A percentile compares a stretch with the other conserved stretches of the same genome.
Evolutionary conservation across 495 filamentous ascomycete genomes (phyloP).

Genomic region (Neurospora sublineolata): DNA sequence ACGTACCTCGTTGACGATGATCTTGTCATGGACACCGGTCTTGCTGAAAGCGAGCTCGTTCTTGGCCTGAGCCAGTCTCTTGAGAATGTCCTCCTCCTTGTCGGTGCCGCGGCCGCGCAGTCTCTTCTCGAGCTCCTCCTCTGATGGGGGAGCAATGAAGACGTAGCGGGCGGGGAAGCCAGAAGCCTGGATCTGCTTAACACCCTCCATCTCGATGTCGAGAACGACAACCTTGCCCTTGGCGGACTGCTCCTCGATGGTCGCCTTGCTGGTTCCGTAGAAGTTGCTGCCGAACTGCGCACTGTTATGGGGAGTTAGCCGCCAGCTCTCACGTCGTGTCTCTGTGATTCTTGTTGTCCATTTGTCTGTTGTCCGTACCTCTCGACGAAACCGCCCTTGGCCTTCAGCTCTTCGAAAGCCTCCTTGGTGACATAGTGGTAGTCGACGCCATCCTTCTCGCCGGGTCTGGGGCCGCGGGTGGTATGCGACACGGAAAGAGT

Average conservation of each 20-base stretch:
- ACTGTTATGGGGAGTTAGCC: conserved; percentile 25
- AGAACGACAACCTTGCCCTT: conserved; percentile 57
- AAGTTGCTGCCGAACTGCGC: conserved; percentile 78
- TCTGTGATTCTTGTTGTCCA: not conserved
- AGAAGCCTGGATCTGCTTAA: conserved; percentile 82
- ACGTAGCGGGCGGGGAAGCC: conserved; percentile 69
- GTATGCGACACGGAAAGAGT: conserved; percentile 81
- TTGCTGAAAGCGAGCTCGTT: conserved; percentile 73
- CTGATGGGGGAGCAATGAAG: conserved; percentile 70
- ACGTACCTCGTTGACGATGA: conserved; percentile 68
- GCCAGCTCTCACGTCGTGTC: not conserved
- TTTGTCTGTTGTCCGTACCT: conserved; percentile 6
- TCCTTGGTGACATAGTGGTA: conserved; percentile 72
- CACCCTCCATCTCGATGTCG: conserved; percentile 97
- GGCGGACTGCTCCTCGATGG: conserved; percentile 61
- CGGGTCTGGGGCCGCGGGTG: conserved; percentile 62
- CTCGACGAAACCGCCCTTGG: conserved; percentile 70
- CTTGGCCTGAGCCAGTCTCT: conserved; percentile 66
- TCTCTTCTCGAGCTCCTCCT: conserved; percentile 63
- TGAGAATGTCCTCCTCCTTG: conserved; percentile 60
- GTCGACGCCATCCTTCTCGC: conserved; percentile 64
- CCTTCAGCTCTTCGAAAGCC: conserved; percentile 57
- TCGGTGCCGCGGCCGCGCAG: conserved; percentile 79
- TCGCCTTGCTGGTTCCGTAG: conserved; percentile 74
- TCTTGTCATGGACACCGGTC: conserved; percentile 67